A percentile compares a stretch with the other conserved stretches of the same genome.
Conservation (phyloP, 1,284 basidiomycete genomes). For the Schizophyllum amplum region DNA sequence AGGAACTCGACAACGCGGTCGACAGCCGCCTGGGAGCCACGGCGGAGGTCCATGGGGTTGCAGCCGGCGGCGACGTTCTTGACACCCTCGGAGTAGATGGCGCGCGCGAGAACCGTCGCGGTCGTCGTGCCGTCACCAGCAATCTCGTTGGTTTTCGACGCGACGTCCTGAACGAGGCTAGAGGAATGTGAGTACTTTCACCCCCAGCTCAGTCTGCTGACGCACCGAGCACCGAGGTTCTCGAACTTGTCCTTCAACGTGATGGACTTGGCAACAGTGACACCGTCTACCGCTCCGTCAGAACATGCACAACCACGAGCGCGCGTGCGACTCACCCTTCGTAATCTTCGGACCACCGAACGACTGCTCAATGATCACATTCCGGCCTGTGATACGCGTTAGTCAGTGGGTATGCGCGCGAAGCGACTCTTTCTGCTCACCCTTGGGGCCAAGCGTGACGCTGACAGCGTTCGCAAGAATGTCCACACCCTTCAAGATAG, state of each 20-base stretch:
- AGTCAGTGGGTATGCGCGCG: conserved; percentile 7
- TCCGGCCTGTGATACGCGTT: conserved; percentile 56
- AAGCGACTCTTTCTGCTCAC: conserved; percentile 28
- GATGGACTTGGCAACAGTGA: conserved; percentile 95
- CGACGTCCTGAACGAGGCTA: conserved; percentile 92
- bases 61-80: conserved; percentile 99
- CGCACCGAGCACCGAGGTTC: conserved; percentile 94
- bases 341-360: conserved; percentile 98
- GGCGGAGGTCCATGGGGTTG: conserved; percentile 98
- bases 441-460: conserved; percentile 95
- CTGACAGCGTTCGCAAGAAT: conserved; percentile 92
- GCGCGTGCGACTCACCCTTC: conserved; percentile 55
- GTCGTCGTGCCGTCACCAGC: conserved; percentile 99
- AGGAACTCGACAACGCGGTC: conserved; percentile 94
- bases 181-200: background rate
- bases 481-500: conserved; percentile 94
- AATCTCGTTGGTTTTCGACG: conserved; percentile 94
- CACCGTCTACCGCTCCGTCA: conserved; percentile 64
- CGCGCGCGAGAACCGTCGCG: conserved; percentile 92
- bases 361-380: conserved; percentile 98
- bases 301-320: conserved; percentile 5
- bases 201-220: conserved; percentile 4
- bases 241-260: conserved; percentile 97
- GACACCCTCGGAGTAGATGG: conserved; percentile 97
- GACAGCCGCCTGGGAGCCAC: conserved; percentile 93